A percentile compares a stretch with the other conserved stretches of the same genome.
These are phyloP conservation scores for Termitomyces sp. DNA, from an alignment of 768 basidiomycete genomes.

Conservation along the genomic window DNA sequence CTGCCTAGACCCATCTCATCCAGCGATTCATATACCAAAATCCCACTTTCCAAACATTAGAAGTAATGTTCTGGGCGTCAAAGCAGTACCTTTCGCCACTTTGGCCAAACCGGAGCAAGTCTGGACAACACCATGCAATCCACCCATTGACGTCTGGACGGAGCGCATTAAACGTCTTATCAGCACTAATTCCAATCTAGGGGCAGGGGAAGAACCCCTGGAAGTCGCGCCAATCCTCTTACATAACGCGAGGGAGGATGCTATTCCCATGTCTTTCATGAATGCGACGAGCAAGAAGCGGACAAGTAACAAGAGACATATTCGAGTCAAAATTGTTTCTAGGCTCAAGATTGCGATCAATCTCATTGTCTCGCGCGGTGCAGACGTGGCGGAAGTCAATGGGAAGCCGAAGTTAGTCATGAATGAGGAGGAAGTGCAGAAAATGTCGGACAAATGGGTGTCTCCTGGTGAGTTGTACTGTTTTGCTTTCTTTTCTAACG, in stretches of 20 bases:
- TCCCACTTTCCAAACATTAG: slow-evolving; percentile 11
- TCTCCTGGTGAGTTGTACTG: slow-evolving; percentile 23
- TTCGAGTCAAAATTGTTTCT: slow-evolving; percentile 24
- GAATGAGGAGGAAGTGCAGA: slow-evolving; percentile 16
- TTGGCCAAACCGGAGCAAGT: slow-evolving; percentile 16
- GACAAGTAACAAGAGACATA: slow-evolving; percentile 23
- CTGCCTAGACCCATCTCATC: slow-evolving; percentile 25
- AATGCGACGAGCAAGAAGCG: slow-evolving; percentile 28
- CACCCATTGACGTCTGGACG: slow-evolving; percentile 14
- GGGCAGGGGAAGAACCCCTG: neutral
- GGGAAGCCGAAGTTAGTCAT: slow-evolving; percentile 15
- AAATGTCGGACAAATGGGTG: slow-evolving; percentile 22
- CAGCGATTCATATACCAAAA: slow-evolving; percentile 7
- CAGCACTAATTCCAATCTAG: neutral
- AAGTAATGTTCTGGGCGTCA: slow-evolving; percentile 16
- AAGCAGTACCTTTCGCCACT: slow-evolving; percentile 25
- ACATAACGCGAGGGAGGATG: slow-evolving; percentile 17
- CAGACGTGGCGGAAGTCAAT: slow-evolving; percentile 19
- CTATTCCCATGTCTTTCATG: slow-evolving; percentile 31
- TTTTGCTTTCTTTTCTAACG: neutral
- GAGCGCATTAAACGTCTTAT: slow-evolving; percentile 11
- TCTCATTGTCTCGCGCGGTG: slow-evolving; percentile 35
- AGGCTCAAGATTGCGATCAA: slow-evolving; percentile 34
- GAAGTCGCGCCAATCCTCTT: slow-evolving; percentile 12
- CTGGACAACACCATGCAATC: slow-evolving; percentile 18